These are phyloP conservation scores for Fomitiporia mediterranea DNA, from an alignment of 1,284 basidiomycete species.

Conservation along the genomic window DNA sequence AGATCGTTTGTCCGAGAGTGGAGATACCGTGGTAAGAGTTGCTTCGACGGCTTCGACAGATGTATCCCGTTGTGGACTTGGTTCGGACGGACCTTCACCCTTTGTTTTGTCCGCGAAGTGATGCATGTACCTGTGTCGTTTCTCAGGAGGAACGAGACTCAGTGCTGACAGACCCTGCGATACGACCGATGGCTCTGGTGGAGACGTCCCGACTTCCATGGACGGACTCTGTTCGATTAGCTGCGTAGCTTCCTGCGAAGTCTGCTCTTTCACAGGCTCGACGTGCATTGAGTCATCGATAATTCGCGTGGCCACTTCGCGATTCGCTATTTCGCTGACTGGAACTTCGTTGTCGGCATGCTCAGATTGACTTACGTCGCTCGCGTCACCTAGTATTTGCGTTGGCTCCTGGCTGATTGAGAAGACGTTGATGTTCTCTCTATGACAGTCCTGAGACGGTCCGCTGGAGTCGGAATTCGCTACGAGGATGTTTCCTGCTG, in stretches of 20 bases:
- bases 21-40: background rate
- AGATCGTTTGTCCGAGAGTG: background rate
- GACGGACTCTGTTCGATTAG: background rate
- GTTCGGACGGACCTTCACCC: background rate
- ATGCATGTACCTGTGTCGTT: conserved; percentile 14
- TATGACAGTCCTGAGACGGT: conserved; percentile 13
- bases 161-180: conserved; percentile 5
- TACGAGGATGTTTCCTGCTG: conserved; percentile 12
- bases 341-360: background rate
- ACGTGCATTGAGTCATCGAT: background rate
- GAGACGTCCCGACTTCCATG: background rate
- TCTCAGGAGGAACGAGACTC: conserved; percentile 13
- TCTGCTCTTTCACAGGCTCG: background rate
- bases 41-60: background rate
- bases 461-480: conserved; percentile 11
- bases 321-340: background rate
- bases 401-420: conserved; percentile 10
- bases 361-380: background rate
- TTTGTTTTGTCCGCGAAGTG: background rate
- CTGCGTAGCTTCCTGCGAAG: conserved; percentile 13
- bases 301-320: conserved; percentile 2
- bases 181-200: background rate
- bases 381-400: background rate
- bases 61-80: background rate
- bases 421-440: background rate